These are phyloP conservation scores for Pseudogymnoascus sp. DNA, from an alignment of 2,329 filamentous ascomycete genomes.

Conservation along the genomic window DNA sequence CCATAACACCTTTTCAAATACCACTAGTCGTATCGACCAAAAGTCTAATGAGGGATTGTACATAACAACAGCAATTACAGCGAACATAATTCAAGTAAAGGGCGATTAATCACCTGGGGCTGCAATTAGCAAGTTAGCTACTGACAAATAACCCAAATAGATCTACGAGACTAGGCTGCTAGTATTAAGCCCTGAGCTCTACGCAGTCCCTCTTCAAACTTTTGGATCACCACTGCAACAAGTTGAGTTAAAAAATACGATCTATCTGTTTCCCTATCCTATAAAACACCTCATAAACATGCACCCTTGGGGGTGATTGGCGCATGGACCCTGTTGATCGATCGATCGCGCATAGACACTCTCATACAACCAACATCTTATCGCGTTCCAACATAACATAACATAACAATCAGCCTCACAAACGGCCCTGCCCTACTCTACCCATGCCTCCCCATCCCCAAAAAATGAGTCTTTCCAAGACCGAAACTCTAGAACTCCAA, in stretches of 20 bases:
- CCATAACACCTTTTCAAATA: background rate
- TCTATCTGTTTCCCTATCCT: background rate
- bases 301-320: background rate
- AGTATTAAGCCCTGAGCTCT: too few species aligned
- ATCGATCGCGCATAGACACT: conserved; percentile 2
- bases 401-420: background rate
- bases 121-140: too few species aligned
- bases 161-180: too few species aligned
- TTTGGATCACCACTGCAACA: background rate
- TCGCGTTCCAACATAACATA: background rate
- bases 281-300: background rate
- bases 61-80: background rate
- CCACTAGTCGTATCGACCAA: too few species aligned
- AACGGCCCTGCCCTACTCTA: too few species aligned
- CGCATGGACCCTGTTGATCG: background rate
- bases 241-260: background rate
- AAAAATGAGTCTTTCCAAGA: conserved; percentile 1
- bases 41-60: too few species aligned
- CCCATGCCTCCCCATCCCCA: background rate
- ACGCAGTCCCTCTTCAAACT: too few species aligned
- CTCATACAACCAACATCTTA: background rate
- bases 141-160: too few species aligned
- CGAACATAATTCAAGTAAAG: too few species aligned
- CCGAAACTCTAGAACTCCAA: background rate
- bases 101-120: too few species aligned